phyloP scores from a whole-genome alignment of 2,329 filamentous ascomycete genomes.

The Tolypocladium tundrense region DNA sequence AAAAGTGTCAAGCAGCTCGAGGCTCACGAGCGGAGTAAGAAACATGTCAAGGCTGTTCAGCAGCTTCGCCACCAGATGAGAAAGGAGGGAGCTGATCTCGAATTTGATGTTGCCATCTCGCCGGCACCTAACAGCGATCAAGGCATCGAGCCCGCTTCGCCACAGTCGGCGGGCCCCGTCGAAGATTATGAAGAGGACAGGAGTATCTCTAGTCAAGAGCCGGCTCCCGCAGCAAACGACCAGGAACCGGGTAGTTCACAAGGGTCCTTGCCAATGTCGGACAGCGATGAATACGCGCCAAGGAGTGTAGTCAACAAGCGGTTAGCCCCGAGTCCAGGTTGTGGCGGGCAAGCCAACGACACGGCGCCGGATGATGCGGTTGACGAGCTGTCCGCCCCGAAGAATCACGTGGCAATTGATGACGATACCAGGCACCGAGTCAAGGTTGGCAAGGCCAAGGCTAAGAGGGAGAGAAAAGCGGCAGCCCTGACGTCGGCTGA shows the following conservation, averaged over 20 bases:
- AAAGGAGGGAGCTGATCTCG: conserved; percentile 59
- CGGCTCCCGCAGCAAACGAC: no score
- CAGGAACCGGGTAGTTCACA: not conserved
- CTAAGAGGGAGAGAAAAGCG: conserved; percentile 37
- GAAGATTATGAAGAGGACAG: not conserved
- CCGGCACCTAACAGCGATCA: not conserved
- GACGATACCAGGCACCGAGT: conserved; percentile 14
- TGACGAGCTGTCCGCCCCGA: conserved; percentile 6
- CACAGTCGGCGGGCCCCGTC: not conserved
- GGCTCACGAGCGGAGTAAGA: conserved; percentile 92
- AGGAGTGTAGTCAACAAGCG: conserved; percentile 31
- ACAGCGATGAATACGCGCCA: conserved; percentile 36
- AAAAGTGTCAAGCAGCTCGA: conserved; percentile 88
- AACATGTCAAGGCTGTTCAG: conserved; percentile 80
- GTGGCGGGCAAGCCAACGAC: not conserved
- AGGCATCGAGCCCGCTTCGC: not conserved
- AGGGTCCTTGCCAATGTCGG: not conserved
- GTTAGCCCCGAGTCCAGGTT: conserved; percentile 11
- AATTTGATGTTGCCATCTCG: conserved; percentile 23
- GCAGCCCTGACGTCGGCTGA: conserved; percentile 16
- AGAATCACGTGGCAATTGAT: conserved; percentile 15
- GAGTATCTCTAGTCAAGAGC: not conserved
- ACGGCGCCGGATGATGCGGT: not conserved
- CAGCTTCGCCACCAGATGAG: conserved; percentile 74
- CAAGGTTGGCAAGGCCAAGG: conserved; percentile 40